Conservation (phyloP, 495 filamentous ascomycete species). For the Penicillium diatomitis region DNA sequence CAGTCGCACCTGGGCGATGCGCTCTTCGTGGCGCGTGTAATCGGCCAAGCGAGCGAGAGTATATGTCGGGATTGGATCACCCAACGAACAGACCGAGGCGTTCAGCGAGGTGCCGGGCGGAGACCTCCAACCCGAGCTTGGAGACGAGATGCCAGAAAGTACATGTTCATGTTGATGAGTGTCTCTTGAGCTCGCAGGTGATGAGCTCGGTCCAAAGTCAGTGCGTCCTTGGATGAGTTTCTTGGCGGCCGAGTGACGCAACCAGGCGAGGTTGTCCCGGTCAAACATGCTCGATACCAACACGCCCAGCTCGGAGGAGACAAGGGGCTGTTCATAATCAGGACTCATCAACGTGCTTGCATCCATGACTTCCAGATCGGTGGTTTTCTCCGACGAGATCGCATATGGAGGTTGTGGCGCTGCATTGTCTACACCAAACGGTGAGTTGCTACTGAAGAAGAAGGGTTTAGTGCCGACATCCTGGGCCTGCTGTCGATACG, state of each 20-base stretch:
- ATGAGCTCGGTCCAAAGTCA: conserved; percentile 3
- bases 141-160: conserved; percentile 2
- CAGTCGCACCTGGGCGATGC: conserved; percentile 67
- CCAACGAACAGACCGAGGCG: conserved; percentile 15
- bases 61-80: conserved; percentile 44
- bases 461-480: conserved; percentile 58
- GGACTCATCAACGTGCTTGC: conserved; percentile 91
- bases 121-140: conserved; percentile 1
- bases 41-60: conserved; percentile 63
- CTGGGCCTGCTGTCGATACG: conserved; percentile 45
- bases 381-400: conserved; percentile 67
- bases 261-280: conserved; percentile 70
- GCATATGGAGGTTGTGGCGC: conserved; percentile 52
- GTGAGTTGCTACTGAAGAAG: conserved; percentile 43
- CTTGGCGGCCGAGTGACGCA: conserved; percentile 77
- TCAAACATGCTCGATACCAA: conserved; percentile 72
- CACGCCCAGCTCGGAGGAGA: conserved; percentile 61
- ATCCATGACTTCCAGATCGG: conserved; percentile 86
- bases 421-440: conserved; percentile 10
- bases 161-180: not conserved
- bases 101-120: conserved; percentile 12
- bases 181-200: conserved; percentile 2
- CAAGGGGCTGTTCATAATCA: conserved; percentile 80
- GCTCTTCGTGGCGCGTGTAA: conserved; percentile 62
- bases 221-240: conserved; percentile 69